phyloP scores from a whole-genome alignment of 768 basidiomycete species.

The Lentinula sp. region DNA sequence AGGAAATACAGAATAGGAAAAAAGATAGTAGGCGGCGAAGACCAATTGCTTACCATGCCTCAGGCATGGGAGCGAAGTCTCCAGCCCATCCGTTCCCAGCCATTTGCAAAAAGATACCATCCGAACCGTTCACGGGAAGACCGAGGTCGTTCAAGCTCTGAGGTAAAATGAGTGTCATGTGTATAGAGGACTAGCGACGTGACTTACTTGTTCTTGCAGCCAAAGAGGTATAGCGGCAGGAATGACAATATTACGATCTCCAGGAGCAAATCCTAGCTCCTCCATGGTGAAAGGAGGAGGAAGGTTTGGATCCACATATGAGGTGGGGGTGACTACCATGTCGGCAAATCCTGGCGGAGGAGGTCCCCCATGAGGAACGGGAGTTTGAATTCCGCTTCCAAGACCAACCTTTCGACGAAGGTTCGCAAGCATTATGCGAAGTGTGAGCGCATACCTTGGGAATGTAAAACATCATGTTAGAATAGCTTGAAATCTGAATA shows the following conservation, averaged over 20 bases:
- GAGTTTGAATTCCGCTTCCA: slow-evolving; percentile 38
- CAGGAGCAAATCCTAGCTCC: slow-evolving; percentile 64
- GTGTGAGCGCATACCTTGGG: slow-evolving; percentile 75
- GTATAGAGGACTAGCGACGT: slow-evolving; percentile 8
- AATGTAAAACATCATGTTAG: background rate
- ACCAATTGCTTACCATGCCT: slow-evolving; percentile 61
- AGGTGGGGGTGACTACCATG: slow-evolving; percentile 52
- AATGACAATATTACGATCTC: slow-evolving; percentile 55
- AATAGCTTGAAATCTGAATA: background rate
- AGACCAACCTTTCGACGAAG: slow-evolving; percentile 84
- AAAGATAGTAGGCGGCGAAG: background rate
- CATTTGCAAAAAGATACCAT: slow-evolving; percentile 83
- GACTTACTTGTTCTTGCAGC: slow-evolving; percentile 81
- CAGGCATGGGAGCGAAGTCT: slow-evolving; percentile 72
- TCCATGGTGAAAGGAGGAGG: slow-evolving; percentile 75
- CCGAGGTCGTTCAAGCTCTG: slow-evolving; percentile 88
- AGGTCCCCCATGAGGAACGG: slow-evolving; percentile 45
- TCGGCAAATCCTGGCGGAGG: slow-evolving; percentile 49
- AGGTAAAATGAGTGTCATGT: background rate
- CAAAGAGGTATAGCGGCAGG: slow-evolving; percentile 83
- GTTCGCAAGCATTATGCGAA: slow-evolving; percentile 92
- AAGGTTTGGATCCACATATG: slow-evolving; percentile 46
- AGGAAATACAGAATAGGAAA: background rate
- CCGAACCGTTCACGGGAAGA: slow-evolving; percentile 85
- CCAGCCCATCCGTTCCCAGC: slow-evolving; percentile 71